Percentiles rank a stretch among this genome's conserved stretches.
Evolutionary conservation across 345 rosid species (phyloP).

Genomic region (Luvunga scandens): DNA sequence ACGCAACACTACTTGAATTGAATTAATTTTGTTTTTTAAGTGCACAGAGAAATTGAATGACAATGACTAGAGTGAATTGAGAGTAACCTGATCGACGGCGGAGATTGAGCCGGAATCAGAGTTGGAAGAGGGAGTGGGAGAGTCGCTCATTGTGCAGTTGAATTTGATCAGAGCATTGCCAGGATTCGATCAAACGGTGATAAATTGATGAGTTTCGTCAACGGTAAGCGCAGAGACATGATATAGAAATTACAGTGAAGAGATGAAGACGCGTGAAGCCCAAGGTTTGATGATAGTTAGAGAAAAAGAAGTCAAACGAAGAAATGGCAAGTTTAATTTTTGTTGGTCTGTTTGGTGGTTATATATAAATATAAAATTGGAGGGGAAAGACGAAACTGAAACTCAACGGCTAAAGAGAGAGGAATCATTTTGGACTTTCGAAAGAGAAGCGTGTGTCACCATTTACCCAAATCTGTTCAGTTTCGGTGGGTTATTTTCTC

Average conservation of each 20-base stretch:
- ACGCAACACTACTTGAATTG: neutral
- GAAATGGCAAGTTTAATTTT: neutral
- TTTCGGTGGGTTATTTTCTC: neutral
- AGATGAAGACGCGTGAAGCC: conserved; percentile 14
- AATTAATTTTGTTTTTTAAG: neutral
- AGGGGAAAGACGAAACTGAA: neutral
- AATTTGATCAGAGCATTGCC: conserved; percentile 26
- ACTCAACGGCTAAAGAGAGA: conserved; percentile 7
- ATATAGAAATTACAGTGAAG: neutral
- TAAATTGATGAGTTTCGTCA: neutral
- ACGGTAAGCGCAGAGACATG: conserved; percentile 14
- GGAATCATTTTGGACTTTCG: neutral
- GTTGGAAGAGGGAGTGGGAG: conserved; percentile 54
- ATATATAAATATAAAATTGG: neutral
- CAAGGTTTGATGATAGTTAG: neutral
- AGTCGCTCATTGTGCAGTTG: conserved; percentile 59
- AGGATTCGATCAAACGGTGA: neutral
- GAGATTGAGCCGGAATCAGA: conserved; percentile 59
- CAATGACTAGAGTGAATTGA: neutral
- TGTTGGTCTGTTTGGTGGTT: too few relatives aligned
- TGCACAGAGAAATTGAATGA: neutral
- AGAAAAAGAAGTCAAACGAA: neutral
- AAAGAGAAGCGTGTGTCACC: too few relatives aligned
- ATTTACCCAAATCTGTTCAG: neutral
- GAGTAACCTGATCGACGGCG: conserved; percentile 61